Percentiles rank a stretch among this genome's conserved stretches.
phyloP scores from a whole-genome alignment of 129 eudicot genomes.

The Saussurea involucrata region DNA sequence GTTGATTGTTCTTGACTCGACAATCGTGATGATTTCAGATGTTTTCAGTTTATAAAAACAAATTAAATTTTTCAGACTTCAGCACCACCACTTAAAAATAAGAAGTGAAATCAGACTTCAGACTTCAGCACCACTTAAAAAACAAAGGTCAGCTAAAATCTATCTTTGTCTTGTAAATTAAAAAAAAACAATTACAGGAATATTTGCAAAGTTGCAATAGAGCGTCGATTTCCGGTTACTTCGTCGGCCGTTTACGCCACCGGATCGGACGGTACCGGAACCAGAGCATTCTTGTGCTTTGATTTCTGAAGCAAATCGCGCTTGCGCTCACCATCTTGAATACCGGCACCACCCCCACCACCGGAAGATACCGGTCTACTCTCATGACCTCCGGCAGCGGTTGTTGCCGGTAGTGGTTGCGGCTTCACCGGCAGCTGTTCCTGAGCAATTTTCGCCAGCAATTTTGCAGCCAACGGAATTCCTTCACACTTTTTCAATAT shows the following conservation, averaged over 20 bases:
- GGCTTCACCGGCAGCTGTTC: neutral
- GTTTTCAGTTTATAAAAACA: too few species aligned
- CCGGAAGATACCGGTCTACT: neutral
- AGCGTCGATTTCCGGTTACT: neutral
- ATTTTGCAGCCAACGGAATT: conserved; percentile 43
- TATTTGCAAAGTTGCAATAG: neutral
- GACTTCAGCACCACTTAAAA: too few species aligned
- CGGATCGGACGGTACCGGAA: neutral
- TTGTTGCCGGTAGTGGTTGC: neutral
- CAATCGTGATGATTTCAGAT: too few species aligned
- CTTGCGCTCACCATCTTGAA: neutral
- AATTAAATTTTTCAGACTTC: too few species aligned
- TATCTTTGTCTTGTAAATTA: neutral
- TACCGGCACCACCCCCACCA: neutral
- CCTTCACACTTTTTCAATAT: conserved; percentile 32
- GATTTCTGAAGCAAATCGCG: neutral
- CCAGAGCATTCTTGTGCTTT: neutral
- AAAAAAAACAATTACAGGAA: neutral
- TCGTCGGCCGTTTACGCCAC: neutral
- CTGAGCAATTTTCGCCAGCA: conserved; percentile 37
- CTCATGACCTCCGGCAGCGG: neutral
- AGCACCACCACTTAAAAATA: too few species aligned
- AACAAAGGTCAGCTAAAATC: neutral
- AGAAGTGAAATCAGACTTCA: too few species aligned
- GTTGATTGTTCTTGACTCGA: too few species aligned